Conservation (phyloP, 805 yeast genomes). For the Nakazawaea ambrosiae region DNA sequence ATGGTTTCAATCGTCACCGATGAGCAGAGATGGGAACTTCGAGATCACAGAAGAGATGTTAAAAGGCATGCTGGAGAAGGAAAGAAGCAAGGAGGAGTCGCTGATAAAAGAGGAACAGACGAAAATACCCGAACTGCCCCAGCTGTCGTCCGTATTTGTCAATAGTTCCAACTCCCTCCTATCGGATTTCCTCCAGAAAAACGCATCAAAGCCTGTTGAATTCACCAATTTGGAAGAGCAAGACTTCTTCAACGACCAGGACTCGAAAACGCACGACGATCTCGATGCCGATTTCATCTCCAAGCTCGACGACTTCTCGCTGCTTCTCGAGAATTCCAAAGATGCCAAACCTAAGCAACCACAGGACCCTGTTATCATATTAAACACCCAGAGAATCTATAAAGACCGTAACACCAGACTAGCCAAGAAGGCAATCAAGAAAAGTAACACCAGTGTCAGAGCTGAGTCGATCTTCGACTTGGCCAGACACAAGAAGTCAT, state of each 20-base stretch:
- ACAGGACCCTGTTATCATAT: too few species aligned
- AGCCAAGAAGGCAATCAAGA: not conserved
- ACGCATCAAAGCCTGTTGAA: too few species aligned
- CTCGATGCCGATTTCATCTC: too few species aligned
- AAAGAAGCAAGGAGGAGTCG: not conserved
- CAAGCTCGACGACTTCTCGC: too few species aligned
- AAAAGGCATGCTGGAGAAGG: not conserved
- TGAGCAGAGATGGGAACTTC: not conserved
- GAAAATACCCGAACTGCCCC: too few species aligned
- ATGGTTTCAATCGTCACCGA: not conserved
- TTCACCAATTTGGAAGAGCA: too few species aligned
- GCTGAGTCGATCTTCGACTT: not conserved
- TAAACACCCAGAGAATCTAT: conserved; percentile 3
- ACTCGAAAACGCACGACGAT: too few species aligned
- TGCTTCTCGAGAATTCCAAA: not conserved
- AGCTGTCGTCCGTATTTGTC: too few species aligned
- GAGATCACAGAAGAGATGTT: conserved; percentile 6
- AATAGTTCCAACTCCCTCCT: too few species aligned
- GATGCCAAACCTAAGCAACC: not conserved
- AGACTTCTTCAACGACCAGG: too few species aligned
- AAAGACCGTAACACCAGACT: not conserved
- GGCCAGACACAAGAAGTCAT: not conserved
- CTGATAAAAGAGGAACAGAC: not conserved
- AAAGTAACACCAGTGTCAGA: not conserved
- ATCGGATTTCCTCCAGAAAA: too few species aligned